These are phyloP conservation scores for Triadica sebifera DNA, from an alignment of 345 rosid species.

Conservation along the genomic window DNA sequence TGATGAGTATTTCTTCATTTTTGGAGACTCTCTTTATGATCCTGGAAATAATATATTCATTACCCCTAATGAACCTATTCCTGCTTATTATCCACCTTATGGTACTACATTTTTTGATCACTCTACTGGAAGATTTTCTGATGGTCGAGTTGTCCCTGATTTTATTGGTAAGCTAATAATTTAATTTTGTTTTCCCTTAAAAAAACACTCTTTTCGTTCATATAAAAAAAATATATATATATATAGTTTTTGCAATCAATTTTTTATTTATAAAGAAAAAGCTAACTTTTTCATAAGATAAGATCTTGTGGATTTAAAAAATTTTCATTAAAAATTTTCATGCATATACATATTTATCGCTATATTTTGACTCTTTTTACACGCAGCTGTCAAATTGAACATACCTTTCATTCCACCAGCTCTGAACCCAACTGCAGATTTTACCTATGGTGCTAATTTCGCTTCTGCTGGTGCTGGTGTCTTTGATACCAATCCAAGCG, in stretches of 20 bases:
- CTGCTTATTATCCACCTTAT: background rate
- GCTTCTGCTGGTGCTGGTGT: constrained; percentile 4
- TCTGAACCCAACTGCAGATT: background rate
- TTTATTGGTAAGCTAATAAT: constrained; percentile 11
- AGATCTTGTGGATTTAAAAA: too few relatives aligned
- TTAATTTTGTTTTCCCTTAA: too few relatives aligned
- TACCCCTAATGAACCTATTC: background rate
- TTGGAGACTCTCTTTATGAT: background rate
- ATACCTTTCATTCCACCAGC: background rate
- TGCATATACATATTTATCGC: too few relatives aligned
- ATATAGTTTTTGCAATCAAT: too few relatives aligned
- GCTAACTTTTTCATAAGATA: too few relatives aligned
- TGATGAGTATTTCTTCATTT: background rate
- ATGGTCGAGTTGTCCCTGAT: background rate
- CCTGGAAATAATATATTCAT: background rate
- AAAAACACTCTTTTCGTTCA: too few relatives aligned
- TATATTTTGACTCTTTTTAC: too few relatives aligned
- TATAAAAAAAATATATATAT: too few relatives aligned
- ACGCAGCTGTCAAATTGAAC: background rate
- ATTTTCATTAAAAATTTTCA: too few relatives aligned
- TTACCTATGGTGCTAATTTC: background rate
- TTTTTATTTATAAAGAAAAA: too few relatives aligned
- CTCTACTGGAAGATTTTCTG: constrained; percentile 1
- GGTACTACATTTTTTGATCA: background rate
- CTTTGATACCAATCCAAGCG: background rate